Percentiles rank a stretch among this genome's conserved stretches.
These are phyloP conservation scores for Aspergillus oerlinghausenensis DNA, from an alignment of 2,329 filamentous ascomycete species.

Conservation along the genomic window DNA sequence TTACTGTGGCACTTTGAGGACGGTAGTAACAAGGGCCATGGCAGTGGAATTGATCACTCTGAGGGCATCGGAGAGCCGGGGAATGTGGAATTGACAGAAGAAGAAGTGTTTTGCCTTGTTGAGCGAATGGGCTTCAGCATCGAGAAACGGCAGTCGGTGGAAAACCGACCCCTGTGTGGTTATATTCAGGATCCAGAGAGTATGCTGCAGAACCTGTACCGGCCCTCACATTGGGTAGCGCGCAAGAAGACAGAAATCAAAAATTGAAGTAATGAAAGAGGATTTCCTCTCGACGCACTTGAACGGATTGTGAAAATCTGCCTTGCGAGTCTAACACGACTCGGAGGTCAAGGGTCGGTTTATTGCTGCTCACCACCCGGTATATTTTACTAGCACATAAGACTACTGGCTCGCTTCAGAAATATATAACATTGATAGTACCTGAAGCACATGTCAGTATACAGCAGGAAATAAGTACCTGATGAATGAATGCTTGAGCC, in stretches of 20 bases:
- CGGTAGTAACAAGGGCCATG: conserved; percentile 20
- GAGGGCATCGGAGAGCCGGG: conserved; percentile 81
- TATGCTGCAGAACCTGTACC: conserved; percentile 81
- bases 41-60: conserved; percentile 19
- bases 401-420: not conserved
- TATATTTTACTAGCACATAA: not conserved
- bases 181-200: conserved; percentile 84
- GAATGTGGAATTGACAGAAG: conserved; percentile 81
- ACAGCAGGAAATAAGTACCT: no score
- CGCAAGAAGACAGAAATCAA: conserved; percentile 51
- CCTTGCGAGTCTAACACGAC: no score
- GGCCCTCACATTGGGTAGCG: conserved; percentile 78
- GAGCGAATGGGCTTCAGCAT: conserved; percentile 71
- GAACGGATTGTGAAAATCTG: not conserved
- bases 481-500: no score
- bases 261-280: not conserved
- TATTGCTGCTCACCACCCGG: not conserved
- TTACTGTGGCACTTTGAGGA: conserved; percentile 95
- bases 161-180: conserved; percentile 56
- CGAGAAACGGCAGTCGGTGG: conserved; percentile 55
- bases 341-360: not conserved
- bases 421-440: not conserved
- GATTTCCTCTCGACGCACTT: no score
- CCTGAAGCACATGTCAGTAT: no score
- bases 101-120: conserved; percentile 78